phyloP scores from a whole-genome alignment of 805 yeast species.

The Saccharomyces kudriavzevii region DNA sequence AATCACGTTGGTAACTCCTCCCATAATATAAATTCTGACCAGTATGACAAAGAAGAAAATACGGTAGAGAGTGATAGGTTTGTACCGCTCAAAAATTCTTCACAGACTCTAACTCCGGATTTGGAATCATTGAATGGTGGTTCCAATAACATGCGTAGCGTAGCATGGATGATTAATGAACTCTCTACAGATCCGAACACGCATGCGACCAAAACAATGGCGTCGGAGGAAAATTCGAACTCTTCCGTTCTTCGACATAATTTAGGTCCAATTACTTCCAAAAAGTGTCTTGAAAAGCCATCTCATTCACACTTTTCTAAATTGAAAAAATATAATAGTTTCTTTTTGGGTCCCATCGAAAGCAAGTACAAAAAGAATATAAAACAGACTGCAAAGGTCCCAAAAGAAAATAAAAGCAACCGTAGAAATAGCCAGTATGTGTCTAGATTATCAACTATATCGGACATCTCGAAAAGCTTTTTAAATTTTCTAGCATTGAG shows the following conservation, averaged over 20 bases:
- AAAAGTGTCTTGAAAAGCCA: neutral
- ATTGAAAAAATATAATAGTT: neutral
- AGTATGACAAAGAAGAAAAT: constrained; percentile 1
- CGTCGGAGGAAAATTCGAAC: constrained; percentile 16
- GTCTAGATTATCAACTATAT: constrained; percentile 26
- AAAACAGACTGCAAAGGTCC: neutral
- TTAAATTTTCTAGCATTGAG: constrained; percentile 8
- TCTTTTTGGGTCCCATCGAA: neutral
- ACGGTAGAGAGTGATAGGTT: constrained; percentile 9
- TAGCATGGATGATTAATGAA: neutral
- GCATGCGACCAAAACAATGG: constrained; percentile 1
- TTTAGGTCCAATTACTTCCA: constrained; percentile 3
- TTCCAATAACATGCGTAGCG: neutral
- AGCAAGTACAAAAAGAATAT: neutral
- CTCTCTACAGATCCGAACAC: neutral
- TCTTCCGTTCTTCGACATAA: constrained; percentile 25
- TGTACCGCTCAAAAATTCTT: constrained; percentile 25
- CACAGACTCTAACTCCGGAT: constrained; percentile 29
- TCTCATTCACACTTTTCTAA: neutral
- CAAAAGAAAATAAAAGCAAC: neutral
- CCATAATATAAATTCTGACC: constrained; percentile 1
- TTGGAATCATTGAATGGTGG: constrained; percentile 13
- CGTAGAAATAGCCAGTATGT: constrained; percentile 10
- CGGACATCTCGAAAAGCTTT: constrained; percentile 23
- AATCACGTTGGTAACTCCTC: neutral